Percentiles rank a stretch among this genome's conserved stretches.
Conservation (phyloP, 1,139 yeast species). For the Eremothecium coryli region DNA sequence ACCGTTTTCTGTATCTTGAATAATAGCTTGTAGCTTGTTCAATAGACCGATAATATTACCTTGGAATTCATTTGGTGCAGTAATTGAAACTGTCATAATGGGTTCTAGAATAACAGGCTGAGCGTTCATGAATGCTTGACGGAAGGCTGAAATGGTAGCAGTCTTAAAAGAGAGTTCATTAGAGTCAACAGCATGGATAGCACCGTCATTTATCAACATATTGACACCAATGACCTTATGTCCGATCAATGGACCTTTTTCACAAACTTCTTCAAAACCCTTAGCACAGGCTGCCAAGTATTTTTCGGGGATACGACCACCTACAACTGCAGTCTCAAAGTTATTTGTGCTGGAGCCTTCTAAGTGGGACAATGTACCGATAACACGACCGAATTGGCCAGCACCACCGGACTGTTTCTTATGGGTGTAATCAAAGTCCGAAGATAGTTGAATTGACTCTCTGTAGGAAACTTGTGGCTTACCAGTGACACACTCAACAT, state of each 20-base stretch:
- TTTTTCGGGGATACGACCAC: conserved; percentile 95
- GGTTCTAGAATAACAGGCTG: conserved; percentile 91
- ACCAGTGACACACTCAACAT: conserved; percentile 91
- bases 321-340: conserved; percentile 82
- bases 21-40: conserved; percentile 87
- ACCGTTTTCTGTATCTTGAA: conserved; percentile 87
- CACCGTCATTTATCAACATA: conserved; percentile 96
- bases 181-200: conserved; percentile 93
- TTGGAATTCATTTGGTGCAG: conserved; percentile 96
- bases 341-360: conserved; percentile 47
- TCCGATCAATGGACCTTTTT: conserved; percentile 94
- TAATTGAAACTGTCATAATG: conserved; percentile 84
- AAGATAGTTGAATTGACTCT: conserved; percentile 70
- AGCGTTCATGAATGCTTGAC: conserved; percentile 76
- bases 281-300: conserved; percentile 88
- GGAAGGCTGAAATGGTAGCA: conserved; percentile 88
- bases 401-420: conserved; percentile 99
- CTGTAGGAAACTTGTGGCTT: conserved; percentile 97
- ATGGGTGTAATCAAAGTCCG: conserved; percentile 88
- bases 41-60: conserved; percentile 84
- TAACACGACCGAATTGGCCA: conserved; percentile 96
- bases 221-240: conserved; percentile 86
- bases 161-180: conserved; percentile 91
- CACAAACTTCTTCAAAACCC: conserved; percentile 92
- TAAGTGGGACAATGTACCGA: conserved; percentile 67